These are phyloP conservation scores for Candida glucosophila DNA, from an alignment of 1,139 yeast genomes.

Conservation along the genomic window DNA sequence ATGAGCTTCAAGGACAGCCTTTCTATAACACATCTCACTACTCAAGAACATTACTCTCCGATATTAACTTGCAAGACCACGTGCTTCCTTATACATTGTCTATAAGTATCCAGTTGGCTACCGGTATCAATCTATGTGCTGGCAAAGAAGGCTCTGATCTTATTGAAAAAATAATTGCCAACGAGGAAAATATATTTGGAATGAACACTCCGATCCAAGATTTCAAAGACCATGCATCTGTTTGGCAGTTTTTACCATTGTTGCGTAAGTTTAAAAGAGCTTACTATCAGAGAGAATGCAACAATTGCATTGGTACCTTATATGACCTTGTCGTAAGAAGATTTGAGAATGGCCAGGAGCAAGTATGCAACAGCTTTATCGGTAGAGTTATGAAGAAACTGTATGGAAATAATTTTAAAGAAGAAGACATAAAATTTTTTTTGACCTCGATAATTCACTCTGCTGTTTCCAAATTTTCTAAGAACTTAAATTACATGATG, in stretches of 20 bases:
- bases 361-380: slow-evolving; percentile 28
- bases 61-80: slow-evolving; percentile 32
- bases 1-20: slow-evolving; percentile 15
- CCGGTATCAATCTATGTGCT: slow-evolving; percentile 48
- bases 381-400: slow-evolving; percentile 27
- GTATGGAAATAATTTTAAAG: slow-evolving; percentile 12
- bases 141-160: slow-evolving; percentile 29
- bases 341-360: slow-evolving; percentile 4
- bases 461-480: slow-evolving; percentile 67
- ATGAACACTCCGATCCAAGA: slow-evolving; percentile 59
- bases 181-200: slow-evolving; percentile 57
- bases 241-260: slow-evolving; percentile 27
- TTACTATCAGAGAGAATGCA: slow-evolving; percentile 38
- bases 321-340: slow-evolving; percentile 14
- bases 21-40: slow-evolving; percentile 11
- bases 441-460: slow-evolving; percentile 76
- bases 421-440: slow-evolving; percentile 47
- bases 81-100: slow-evolving; percentile 50
- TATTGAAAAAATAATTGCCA: slow-evolving; percentile 46
- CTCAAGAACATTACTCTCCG: slow-evolving; percentile 12
- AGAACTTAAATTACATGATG: slow-evolving; percentile 50
- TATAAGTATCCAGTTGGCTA: slow-evolving; percentile 49
- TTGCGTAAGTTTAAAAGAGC: slow-evolving; percentile 22
- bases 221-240: slow-evolving; percentile 53
- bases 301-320: slow-evolving; percentile 43